These are phyloP conservation scores for Fusarium beomiforme DNA, from an alignment of 2,329 filamentous ascomycete genomes.

Conservation along the genomic window DNA sequence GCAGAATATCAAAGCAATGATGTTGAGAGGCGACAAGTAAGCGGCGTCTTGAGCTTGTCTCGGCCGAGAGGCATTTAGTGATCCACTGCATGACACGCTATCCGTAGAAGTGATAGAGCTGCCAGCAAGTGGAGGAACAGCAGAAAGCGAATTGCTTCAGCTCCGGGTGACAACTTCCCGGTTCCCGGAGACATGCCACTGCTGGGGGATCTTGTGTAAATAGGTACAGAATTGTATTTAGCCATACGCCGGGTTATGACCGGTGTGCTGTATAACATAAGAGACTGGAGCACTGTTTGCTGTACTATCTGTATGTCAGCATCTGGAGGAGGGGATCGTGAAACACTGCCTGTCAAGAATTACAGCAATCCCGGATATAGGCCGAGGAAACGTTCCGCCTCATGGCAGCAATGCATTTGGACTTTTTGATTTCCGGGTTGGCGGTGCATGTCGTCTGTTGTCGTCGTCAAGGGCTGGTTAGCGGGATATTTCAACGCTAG, in stretches of 20 bases:
- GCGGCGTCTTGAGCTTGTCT: conserved; percentile 7
- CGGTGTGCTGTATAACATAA: conserved; percentile 2
- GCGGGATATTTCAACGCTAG: conserved; percentile 27
- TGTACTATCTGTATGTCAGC: background rate
- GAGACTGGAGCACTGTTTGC: background rate
- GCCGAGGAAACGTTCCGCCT: conserved; percentile 2
- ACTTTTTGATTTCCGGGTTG: background rate
- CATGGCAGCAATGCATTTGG: conserved; percentile 1
- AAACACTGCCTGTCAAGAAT: background rate
- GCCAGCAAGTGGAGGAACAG: conserved; percentile 5
- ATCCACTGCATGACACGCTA: background rate
- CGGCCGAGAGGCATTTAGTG: conserved; percentile 3
- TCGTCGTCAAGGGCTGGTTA: conserved; percentile 17
- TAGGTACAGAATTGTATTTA: background rate
- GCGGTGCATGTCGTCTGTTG: conserved; percentile 7
- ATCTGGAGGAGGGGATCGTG: background rate
- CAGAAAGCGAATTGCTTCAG: background rate
- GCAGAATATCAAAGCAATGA: background rate
- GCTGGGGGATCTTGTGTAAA: background rate
- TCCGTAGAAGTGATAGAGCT: background rate
- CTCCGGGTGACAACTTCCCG: conserved; percentile 13
- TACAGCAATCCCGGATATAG: background rate
- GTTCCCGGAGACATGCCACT: conserved; percentile 17
- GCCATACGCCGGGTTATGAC: background rate
- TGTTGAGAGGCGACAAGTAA: background rate